Evolutionary conservation across 2,329 filamentous ascomycete species (phyloP), one percentile per base, ranked within the genome.

Genomic region (Penicillium paneum): DNA sequence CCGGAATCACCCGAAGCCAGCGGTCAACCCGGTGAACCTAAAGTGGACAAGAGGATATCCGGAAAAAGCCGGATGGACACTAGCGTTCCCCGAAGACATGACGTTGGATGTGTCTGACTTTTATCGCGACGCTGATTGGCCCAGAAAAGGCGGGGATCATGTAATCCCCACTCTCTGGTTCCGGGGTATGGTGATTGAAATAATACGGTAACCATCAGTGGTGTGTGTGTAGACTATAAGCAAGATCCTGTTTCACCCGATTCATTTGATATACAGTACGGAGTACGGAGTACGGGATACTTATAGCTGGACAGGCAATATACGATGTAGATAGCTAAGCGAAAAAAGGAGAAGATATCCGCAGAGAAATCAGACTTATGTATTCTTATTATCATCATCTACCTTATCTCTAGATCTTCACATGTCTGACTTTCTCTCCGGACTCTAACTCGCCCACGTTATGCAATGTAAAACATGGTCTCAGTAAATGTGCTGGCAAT

Each of bases 1-100:
- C 65, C 65, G 59, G 31, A 43, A 57, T 57, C 41, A 26, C 53
- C 67, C 67, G 66, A 67, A 4, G 2, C 26, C 56, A 56, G 45
- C 49, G 54, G 54, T 47, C 34, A 47, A 42, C 47, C 49, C 68
- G 68, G 68, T 71, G 68, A 70, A 63, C 67, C 66, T 38, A 67
- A 71, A 67, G 60, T 55, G 63, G 67, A 60, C 66, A 69, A 64
- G 63, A 45, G 32, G 8, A 29, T 8, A 24, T 11, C 60, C 67
- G 68, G 68, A 53, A 56, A 44, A 67, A 63, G 15, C 24, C 65
- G 68, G 65, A 43, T 42, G 39, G 40, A 40, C 10, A 15, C 19
- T 15, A 49, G 32, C 31, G 29, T 43, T 32, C 26, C 29, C 8
- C 26, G 15, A 52, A 46, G 24, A 34, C 44, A 36, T 49, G 43